Conservation (phyloP, 2,329 filamentous ascomycete species). For the Calonectria pseudoturangicola region DNA sequence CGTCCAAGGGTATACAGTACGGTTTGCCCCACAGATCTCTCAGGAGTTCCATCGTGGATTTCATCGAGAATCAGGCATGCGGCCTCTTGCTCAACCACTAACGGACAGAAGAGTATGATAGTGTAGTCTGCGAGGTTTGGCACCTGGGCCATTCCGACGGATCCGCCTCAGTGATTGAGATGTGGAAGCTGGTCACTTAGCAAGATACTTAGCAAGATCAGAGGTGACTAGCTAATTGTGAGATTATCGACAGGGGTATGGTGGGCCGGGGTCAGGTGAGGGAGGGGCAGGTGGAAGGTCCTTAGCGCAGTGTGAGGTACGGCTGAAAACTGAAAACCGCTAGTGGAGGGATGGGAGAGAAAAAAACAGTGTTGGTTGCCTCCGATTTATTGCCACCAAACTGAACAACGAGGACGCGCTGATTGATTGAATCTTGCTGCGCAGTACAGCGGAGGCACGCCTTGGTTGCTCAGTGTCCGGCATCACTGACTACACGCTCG, state of each 20-base stretch:
- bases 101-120: constrained; percentile 21
- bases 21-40: constrained; percentile 20
- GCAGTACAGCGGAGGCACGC: too few relatives aligned
- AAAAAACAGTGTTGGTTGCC: background rate
- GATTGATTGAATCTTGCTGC: background rate
- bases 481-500: too few relatives aligned
- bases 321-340: background rate
- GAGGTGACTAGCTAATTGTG: background rate
- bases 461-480: too few relatives aligned
- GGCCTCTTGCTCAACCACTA: constrained; percentile 26
- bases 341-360: too few relatives aligned
- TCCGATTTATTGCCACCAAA: too few relatives aligned
- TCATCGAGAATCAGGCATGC: constrained; percentile 30
- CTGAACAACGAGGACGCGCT: background rate
- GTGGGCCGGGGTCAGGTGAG: constrained; percentile 12
- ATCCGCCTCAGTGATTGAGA: background rate
- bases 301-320: background rate
- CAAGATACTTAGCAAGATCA: background rate
- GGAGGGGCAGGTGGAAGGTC: background rate
- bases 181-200: background rate
- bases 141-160: constrained; percentile 16
- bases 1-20: constrained; percentile 25
- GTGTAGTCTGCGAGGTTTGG: constrained; percentile 22
- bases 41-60: constrained; percentile 8
- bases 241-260: constrained; percentile 12